Base-by-base conservation (phyloP, 306 rosid species). In the Acacia melanoxylon region DNA sequence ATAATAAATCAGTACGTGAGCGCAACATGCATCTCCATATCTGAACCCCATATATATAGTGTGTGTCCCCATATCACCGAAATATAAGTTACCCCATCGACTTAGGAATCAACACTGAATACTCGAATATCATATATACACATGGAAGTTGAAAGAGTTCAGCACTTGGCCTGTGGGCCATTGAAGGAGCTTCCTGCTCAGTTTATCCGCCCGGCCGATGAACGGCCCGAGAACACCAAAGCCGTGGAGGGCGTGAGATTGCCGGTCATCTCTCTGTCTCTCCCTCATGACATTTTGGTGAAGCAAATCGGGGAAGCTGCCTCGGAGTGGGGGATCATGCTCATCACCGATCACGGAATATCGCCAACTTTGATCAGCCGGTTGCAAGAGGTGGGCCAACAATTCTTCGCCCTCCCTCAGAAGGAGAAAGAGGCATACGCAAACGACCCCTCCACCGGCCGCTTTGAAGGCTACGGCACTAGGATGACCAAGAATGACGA, bases 381-480 rank as follows among this genome's bases (percentile, higher is more conserved):
- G 27, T 80, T 92, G 68, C 81, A 88, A 49, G 81, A 86, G 71
- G 95, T 88, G n/a, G 93, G 93, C 0, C 15, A 78, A 2, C 81
- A 79, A 68, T 91, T 92, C 71, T 89, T 89, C 27, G 62, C 65
- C 16, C 90, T 91, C 11, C 86, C 95, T 19, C 89, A 83, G 52
- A 78, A 86, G 9, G 88, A 91, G 44, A 92, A 88, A 68, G 95
- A 92, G 85, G 67, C 35, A 0, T 88, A 88, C 6, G 87, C 95
- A 4, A 91, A 92, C 66, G 93, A 91, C 62, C 89, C 93, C 0
- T 85, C 91, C 7, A 68, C 0, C 12, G 93, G 88, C 25, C 86
- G 24, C 56, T 91, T 87, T 73, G 91, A 91, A 9, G 95, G 95
- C 0, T 88, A 92, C 41, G 97, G 95, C 11, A 89, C 95, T 4